These are phyloP conservation scores for Nevesoporus exiguus DNA, from an alignment of 768 basidiomycete genomes.

Conservation along the genomic window DNA sequence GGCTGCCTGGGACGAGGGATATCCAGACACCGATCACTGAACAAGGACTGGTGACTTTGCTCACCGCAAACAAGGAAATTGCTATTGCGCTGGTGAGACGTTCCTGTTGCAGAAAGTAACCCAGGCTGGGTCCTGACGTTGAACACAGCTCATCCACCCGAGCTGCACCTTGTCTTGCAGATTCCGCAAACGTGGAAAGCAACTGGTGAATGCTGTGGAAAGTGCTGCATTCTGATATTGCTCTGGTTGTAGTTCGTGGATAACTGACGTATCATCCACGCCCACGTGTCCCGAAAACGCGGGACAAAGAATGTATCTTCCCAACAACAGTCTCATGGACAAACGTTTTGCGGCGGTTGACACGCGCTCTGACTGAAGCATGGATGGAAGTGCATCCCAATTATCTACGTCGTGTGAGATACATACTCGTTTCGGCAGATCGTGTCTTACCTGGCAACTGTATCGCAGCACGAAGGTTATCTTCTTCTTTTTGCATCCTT, in stretches of 20 bases:
- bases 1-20: conserved; percentile 18
- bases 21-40: background rate
- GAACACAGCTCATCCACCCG: conserved; percentile 12
- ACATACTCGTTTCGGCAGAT: background rate
- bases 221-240: background rate
- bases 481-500: conserved; percentile 44
- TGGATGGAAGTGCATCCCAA: conserved; percentile 46
- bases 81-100: conserved; percentile 35
- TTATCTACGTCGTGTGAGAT: conserved; percentile 38
- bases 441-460: conserved; percentile 60
- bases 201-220: conserved; percentile 13
- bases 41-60: background rate
- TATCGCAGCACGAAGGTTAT: conserved; percentile 53
- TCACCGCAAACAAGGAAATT: conserved; percentile 37
- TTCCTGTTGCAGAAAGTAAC: conserved; percentile 23
- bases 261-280: conserved; percentile 22
- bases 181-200: conserved; percentile 16
- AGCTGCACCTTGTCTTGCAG: conserved; percentile 18
- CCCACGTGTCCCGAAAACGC: conserved; percentile 24
- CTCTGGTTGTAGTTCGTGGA: background rate
- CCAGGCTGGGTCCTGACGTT: conserved; percentile 1
- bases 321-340: conserved; percentile 53
- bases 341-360: conserved; percentile 64
- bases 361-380: conserved; percentile 44
- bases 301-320: conserved; percentile 50